These are phyloP conservation scores for Paecilomyces sp. DNA, from an alignment of 2,329 filamentous ascomycete species.

Conservation along the genomic window DNA sequence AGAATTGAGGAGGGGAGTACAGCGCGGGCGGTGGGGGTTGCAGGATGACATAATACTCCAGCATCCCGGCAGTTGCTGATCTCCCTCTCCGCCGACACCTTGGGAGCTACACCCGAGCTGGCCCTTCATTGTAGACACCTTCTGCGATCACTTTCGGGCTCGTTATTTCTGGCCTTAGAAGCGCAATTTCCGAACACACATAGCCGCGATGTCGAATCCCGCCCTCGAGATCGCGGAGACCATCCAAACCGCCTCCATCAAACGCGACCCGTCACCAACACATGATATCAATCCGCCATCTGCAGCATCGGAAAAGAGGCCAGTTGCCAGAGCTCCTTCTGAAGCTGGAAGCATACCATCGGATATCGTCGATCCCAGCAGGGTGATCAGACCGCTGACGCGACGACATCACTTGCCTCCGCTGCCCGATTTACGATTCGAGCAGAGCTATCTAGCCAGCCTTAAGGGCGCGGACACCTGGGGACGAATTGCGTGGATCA, in stretches of 20 bases:
- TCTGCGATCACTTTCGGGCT: background rate
- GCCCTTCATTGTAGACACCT: background rate
- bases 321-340: constrained; percentile 42
- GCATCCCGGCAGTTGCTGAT: background rate
- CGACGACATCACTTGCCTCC: constrained; percentile 56
- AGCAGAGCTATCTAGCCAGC: constrained; percentile 94
- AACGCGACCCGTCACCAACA: constrained; percentile 59
- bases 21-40: background rate
- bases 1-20: background rate
- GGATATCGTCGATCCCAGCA: constrained; percentile 36
- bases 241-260: constrained; percentile 74
- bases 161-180: background rate
- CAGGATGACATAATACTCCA: background rate
- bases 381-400: constrained; percentile 26
- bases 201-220: constrained; percentile 17
- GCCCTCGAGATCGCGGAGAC: constrained; percentile 67
- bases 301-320: constrained; percentile 59
- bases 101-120: background rate
- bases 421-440: constrained; percentile 78
- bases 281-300: constrained; percentile 80
- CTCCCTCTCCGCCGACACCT: background rate
- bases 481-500: constrained; percentile 77
- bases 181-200: background rate
- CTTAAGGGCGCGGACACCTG: constrained; percentile 72
- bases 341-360: constrained; percentile 41